phyloP scores from a whole-genome alignment of 805 yeast genomes.

The Diddensiella caesifluorescens region DNA sequence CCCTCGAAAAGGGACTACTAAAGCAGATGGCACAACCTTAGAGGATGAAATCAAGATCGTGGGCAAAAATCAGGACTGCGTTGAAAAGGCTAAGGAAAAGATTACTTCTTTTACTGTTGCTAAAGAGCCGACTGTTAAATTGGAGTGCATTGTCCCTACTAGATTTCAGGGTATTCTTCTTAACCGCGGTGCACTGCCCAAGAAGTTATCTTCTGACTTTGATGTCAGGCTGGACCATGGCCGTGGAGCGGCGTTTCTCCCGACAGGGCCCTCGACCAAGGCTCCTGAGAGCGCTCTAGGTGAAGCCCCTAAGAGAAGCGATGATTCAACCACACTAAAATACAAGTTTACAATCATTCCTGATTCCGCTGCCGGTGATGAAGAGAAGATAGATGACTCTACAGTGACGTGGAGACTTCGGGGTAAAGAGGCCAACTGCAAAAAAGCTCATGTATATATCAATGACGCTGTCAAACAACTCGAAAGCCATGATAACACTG shows the following conservation, averaged over 20 bases:
- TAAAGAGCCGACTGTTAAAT: conserved; percentile 38
- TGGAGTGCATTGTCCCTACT: conserved; percentile 52
- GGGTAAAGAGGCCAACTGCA: conserved; percentile 46
- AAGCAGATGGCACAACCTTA: conserved; percentile 21
- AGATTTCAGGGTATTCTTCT: conserved; percentile 53
- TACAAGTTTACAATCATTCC: conserved; percentile 44
- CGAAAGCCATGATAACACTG: conserved; percentile 43
- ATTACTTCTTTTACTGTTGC: conserved; percentile 58
- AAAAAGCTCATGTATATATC: conserved; percentile 48
- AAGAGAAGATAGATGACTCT: conserved; percentile 19
- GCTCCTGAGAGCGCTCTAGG: conserved; percentile 37
- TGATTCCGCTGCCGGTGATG: conserved; percentile 28
- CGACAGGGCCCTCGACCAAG: conserved; percentile 42
- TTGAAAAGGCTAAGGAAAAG: conserved; percentile 58
- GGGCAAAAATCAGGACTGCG: conserved; percentile 58
- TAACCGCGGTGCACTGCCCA: conserved; percentile 61
- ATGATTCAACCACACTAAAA: conserved; percentile 33
- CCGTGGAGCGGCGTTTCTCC: conserved; percentile 19
- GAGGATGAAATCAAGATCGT: conserved; percentile 48
- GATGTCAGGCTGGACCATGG: conserved; percentile 46
- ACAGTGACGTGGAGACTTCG: conserved; percentile 52
- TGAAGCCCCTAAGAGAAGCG: conserved; percentile 31
- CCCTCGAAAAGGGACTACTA: conserved; percentile 46
- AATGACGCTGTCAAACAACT: conserved; percentile 46
- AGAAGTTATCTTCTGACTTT: conserved; percentile 47